Evolutionary conservation across 257 asterid species (phyloP).

Genomic region (Primulina tabacum): DNA sequence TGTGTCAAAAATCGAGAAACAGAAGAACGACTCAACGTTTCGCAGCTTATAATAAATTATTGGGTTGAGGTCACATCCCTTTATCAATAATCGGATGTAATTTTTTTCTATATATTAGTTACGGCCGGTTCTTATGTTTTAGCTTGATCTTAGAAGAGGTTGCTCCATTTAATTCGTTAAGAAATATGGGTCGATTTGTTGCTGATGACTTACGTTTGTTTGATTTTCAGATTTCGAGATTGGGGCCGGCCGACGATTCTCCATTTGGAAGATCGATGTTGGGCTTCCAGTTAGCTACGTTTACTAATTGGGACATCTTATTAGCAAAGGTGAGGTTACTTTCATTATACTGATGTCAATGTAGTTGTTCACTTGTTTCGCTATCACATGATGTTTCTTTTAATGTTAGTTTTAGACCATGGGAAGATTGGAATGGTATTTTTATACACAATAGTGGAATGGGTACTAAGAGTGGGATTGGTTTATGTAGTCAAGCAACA

Average conservation of each 20-base stretch:
- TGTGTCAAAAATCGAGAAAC: not conserved
- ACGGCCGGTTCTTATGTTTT: not conserved
- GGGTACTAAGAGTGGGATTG: not conserved
- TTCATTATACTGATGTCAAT: not conserved
- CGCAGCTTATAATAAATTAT: not conserved
- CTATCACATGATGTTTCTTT: not conserved
- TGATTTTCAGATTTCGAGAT: not conserved
- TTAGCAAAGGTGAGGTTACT: slow-evolving; percentile 16
- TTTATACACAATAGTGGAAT: not conserved
- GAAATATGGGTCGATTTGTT: slow-evolving; percentile 8
- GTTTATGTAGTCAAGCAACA: too few relatives aligned
- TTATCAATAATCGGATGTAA: not conserved
- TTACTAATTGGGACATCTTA: not conserved
- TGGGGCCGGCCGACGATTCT: not conserved
- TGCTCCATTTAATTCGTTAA: not conserved
- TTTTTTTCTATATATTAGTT: not conserved
- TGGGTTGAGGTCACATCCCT: not conserved
- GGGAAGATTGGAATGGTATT: slow-evolving; percentile 5
- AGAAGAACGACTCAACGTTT: not conserved
- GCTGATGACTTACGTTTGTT: not conserved
- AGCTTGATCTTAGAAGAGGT: not conserved
- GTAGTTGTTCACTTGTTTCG: not conserved
- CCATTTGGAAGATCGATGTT: slow-evolving; percentile 6
- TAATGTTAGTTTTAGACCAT: not conserved
- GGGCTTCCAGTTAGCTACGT: slow-evolving; percentile 17